Evolutionary conservation across 768 basidiomycete genomes (phyloP).

Genomic region (Tricholomella constricta): DNA sequence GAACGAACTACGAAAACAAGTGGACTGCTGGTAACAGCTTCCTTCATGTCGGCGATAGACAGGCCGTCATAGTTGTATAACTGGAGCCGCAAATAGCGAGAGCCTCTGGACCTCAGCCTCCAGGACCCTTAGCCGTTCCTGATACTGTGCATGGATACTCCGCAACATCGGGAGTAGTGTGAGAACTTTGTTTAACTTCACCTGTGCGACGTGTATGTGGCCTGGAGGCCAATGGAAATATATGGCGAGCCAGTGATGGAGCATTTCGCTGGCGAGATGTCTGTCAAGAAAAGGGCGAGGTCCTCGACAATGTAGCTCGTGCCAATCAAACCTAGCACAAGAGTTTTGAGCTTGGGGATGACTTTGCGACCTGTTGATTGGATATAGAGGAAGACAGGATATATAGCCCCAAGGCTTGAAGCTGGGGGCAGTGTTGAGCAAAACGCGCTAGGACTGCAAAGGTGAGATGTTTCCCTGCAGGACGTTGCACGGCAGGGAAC

Average conservation of each 20-base stretch:
- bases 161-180: constrained; percentile 4
- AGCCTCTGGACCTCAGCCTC: constrained; percentile 7
- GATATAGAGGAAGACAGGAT: constrained; percentile 2
- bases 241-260: neutral
- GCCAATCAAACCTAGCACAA: neutral
- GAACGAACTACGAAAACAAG: too few relatives aligned
- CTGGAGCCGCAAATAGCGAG: neutral
- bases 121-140: constrained; percentile 1
- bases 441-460: neutral
- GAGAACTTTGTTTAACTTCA: neutral
- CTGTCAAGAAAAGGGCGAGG: constrained; percentile 6
- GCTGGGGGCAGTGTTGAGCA: constrained; percentile 2
- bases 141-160: constrained; percentile 6
- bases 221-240: neutral
- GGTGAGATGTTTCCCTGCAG: constrained; percentile 1
- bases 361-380: neutral
- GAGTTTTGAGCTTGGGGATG: neutral
- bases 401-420: neutral
- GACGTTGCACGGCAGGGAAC: neutral
- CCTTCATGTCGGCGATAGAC: too few relatives aligned
- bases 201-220: neutral
- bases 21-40: too few relatives aligned
- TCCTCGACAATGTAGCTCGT: neutral
- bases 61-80: neutral
- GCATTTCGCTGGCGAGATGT: constrained; percentile 4